Evolutionary conservation across 305 asterid species (phyloP).

Genomic region (Petunia hybrid): DNA sequence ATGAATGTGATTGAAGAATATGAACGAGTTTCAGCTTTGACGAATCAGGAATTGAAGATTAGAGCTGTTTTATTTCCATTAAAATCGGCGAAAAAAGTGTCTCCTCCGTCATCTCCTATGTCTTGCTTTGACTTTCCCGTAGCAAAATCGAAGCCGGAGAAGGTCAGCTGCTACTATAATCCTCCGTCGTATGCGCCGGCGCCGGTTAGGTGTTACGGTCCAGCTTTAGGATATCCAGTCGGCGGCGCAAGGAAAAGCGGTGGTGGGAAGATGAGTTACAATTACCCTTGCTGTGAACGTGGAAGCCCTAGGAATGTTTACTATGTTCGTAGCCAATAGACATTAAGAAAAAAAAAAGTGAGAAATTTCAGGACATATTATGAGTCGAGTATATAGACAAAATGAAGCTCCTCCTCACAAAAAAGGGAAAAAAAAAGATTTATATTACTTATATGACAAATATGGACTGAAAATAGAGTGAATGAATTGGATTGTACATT

Average conservation of each 20-base stretch:
- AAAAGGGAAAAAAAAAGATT: not conserved
- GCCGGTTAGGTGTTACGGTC: slow-evolving; percentile 33
- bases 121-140: slow-evolving; percentile 66
- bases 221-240: slow-evolving; percentile 46
- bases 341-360: not conserved
- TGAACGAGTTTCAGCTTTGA: slow-evolving; percentile 51
- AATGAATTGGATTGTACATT: slow-evolving; percentile 28
- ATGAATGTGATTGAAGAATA: slow-evolving; percentile 66
- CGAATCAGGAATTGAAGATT: slow-evolving; percentile 58
- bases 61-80: slow-evolving; percentile 67
- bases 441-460: not conserved
- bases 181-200: slow-evolving; percentile 40
- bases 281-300: slow-evolving; percentile 33
- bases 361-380: not conserved
- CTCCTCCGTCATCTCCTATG: slow-evolving; percentile 73
- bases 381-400: not conserved
- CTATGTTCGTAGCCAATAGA: slow-evolving; percentile 42
- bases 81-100: slow-evolving; percentile 54
- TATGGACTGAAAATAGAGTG: not conserved
- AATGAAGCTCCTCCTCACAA: not conserved
- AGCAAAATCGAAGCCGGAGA: slow-evolving; percentile 29
- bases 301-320: slow-evolving; percentile 39
- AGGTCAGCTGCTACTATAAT: slow-evolving; percentile 30
- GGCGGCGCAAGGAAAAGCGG: slow-evolving; percentile 33
- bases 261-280: not conserved